These are phyloP conservation scores for Phoenix roebelenii DNA, from an alignment of 176 grass and related monocot genomes.

Conservation along the genomic window DNA sequence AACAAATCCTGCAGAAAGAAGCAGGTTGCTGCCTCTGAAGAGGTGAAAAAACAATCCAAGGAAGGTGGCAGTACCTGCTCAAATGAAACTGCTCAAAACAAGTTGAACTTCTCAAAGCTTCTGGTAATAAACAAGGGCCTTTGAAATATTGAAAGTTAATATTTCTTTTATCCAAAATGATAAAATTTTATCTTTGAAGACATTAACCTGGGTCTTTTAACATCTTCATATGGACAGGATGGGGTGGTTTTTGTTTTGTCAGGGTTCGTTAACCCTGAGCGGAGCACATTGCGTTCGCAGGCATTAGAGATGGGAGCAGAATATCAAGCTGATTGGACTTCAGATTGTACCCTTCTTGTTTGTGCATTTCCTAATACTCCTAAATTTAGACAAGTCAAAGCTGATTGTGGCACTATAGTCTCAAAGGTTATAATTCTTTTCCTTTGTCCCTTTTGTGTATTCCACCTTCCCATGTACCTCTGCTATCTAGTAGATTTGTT, in stretches of 20 bases:
- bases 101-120: slow-evolving; percentile 49
- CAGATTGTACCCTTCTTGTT: slow-evolving; percentile 80
- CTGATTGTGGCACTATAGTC: slow-evolving; percentile 69
- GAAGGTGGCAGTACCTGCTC: slow-evolving; percentile 8
- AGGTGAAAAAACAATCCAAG: slow-evolving; percentile 3
- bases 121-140: slow-evolving; percentile 31
- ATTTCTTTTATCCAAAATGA: not conserved
- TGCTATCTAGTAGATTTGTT: too few species aligned
- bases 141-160: not conserved
- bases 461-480: too few species aligned
- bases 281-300: slow-evolving; percentile 56
- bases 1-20: slow-evolving; percentile 48
- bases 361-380: slow-evolving; percentile 82
- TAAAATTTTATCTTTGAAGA: not conserved
- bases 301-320: slow-evolving; percentile 83
- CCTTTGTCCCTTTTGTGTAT: too few species aligned
- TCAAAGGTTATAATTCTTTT: slow-evolving; percentile 47
- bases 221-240: slow-evolving; percentile 33
- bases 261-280: slow-evolving; percentile 86
- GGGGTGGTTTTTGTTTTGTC: slow-evolving; percentile 69
- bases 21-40: not conserved
- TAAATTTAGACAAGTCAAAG: slow-evolving; percentile 74
- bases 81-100: slow-evolving; percentile 16
- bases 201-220: not conserved
- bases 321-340: slow-evolving; percentile 71